phyloP scores from a whole-genome alignment of 1,284 basidiomycete species.

The Ustilago tritici region DNA sequence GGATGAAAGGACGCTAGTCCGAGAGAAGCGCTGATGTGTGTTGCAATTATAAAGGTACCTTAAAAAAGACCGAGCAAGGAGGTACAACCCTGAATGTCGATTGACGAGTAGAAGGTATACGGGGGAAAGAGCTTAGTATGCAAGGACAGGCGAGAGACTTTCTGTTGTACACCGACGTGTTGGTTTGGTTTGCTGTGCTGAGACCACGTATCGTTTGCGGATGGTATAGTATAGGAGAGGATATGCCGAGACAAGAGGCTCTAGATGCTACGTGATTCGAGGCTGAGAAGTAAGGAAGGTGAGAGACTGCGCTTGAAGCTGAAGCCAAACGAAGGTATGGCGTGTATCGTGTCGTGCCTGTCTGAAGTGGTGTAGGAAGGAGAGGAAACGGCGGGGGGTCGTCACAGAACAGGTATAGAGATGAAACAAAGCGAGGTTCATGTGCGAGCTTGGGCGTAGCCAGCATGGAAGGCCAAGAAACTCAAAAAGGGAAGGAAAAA shows the following conservation, averaged over 20 bases:
- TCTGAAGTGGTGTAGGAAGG: not conserved
- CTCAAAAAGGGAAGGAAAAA: not conserved
- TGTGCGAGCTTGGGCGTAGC: not conserved
- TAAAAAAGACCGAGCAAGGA: too few relatives aligned
- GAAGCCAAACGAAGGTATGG: not conserved
- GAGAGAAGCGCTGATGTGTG: not conserved
- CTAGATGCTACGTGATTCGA: not conserved
- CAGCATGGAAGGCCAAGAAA: slow-evolving; percentile 1
- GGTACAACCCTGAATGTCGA: not conserved
- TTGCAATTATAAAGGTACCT: not conserved
- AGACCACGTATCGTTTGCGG: not conserved
- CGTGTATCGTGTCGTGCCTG: not conserved
- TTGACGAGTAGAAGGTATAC: not conserved
- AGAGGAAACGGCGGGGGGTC: not conserved
- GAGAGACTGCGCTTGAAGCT: slow-evolving; percentile 3
- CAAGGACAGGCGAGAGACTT: not conserved
- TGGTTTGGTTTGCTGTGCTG: not conserved
- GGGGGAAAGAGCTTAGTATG: slow-evolving; percentile 1
- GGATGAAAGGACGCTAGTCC: not conserved
- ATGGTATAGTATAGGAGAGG: slow-evolving; percentile 16
- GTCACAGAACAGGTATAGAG: slow-evolving; percentile 4
- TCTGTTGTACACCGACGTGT: slow-evolving; percentile 17
- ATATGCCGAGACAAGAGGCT: slow-evolving; percentile 3
- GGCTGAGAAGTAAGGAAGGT: not conserved
- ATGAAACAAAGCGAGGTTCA: not conserved